Base-by-base conservation (phyloP, 345 rosid species). In the Pelargonium nanum region DNA sequence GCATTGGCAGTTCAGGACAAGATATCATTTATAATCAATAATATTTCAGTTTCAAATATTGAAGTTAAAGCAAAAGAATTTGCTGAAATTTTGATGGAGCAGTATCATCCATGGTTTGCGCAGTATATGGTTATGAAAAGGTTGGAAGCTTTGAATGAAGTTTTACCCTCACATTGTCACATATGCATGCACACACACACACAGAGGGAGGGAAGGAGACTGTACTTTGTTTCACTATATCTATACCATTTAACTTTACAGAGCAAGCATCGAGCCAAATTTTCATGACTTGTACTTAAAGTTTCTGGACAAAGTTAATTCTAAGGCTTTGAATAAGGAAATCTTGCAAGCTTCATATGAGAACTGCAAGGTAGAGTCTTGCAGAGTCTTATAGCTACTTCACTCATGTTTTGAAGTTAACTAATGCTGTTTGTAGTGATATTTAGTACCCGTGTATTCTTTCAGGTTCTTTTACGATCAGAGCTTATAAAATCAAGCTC, bases 61-160 rank as follows among this genome's bases (percentile, higher is more conserved):
- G 98, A 92, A 69, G 71, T 79, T 34, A 92, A 92, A 76, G 83
- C 85, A 57, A 93, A 84, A 72, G 99, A 93, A 70, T 75, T 93
- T 70, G 73, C 84, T 64, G 99, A 93, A 64, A 72, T 87, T 70
- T 68, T 93, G 55, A 83, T 81, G 60, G 97, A 93, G 64, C 91
- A 84, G 63, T 77, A 87, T 56, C 80, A 82, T 72, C 88, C 97
- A 17, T 93, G 99, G 99, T 93, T 93, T 68, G 99, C 99, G 1
- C 96, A 87, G 67, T 93, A 93, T 63, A 87, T 93, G 96, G 99
- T 93, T 54, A 93, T 93, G 99, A 93, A 85, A 83, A 87, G 99
- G 99, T 86, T 45, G 53, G 74, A 26, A 69, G 51, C 45, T 45
- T 19, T 24, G 53, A 22, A 55, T 22, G 57, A 50, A 44, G 51